Base-by-base conservation (phyloP, 345 rosid species). In the Camelina hispida region DNA sequence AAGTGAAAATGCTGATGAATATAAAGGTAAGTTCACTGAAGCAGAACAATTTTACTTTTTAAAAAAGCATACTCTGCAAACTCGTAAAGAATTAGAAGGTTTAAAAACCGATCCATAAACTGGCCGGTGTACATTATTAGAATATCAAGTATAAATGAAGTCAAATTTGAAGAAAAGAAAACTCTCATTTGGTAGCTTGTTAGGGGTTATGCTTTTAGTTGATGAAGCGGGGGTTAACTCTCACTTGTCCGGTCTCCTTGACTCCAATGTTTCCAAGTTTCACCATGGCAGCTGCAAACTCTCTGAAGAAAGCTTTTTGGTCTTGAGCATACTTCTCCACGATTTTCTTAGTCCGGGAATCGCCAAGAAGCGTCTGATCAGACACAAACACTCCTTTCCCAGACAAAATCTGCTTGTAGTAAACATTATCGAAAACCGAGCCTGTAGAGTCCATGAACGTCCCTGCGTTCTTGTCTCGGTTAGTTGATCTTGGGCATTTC, bases 191-290 rank as follows among this genome's bases (percentile, higher is more conserved):
- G 35, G 47, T 30, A 22, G 44, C 50, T 34, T 62, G 37, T 30
- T 62, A 47, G 9, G 13, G 11, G 9, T 35, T 63, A 17, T 20
- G 32, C 35, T 54, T 43, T 85, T 61, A 92, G 38, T 87, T 93
- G 6, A 81, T 77, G 16, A 71, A 79, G 34, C 81, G 56, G 66
- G 91, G 83, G n/a, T 86, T 79, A 14, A 56, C 44, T 81, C 97
- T 87, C 38, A 89, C 97, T 83, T 93, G 85, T 37, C 97, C 90
- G 2, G 68, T 69, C 80, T 87, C 87, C 35, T 75, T 68, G 11
- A 87, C 86, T 25, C 91, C 89, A 32, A 87, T 83, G 80, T 84
- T 89, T 68, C 97, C 93, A 47, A 89, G 87, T 59, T 84, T 89
- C 68, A 87, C 85, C 93, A 89, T 91, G 4, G 97, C 84, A 52